A percentile compares a stretch with the other conserved stretches of the same genome.
phyloP scores from a whole-genome alignment of 805 yeast genomes.

The Cyberlindnera suaveolens region DNA sequence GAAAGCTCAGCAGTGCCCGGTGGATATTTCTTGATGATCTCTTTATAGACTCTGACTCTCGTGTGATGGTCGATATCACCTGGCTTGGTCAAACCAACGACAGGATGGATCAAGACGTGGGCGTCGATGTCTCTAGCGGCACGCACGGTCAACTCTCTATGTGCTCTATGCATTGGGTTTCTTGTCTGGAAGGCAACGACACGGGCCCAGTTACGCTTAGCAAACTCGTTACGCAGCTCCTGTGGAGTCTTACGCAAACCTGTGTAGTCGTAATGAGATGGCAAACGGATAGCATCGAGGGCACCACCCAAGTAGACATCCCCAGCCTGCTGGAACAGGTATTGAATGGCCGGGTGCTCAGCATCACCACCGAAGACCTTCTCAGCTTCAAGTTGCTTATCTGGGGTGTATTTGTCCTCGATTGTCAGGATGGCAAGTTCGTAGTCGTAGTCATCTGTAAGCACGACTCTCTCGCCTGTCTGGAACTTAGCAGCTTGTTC shows the following conservation, averaged over 20 bases:
- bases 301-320: slow-evolving; percentile 87
- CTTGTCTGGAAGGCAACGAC: slow-evolving; percentile 97
- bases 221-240: slow-evolving; percentile 81
- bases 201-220: slow-evolving; percentile 73
- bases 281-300: slow-evolving; percentile 75
- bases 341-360: slow-evolving; percentile 88
- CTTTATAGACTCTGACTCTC: slow-evolving; percentile 91
- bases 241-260: slow-evolving; percentile 86
- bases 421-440: slow-evolving; percentile 79
- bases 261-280: slow-evolving; percentile 86
- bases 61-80: slow-evolving; percentile 98
- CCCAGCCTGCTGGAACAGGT: slow-evolving; percentile 66
- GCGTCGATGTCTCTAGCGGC: slow-evolving; percentile 93
- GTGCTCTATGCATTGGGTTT: slow-evolving; percentile 99
- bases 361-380: slow-evolving; percentile 94
- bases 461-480: slow-evolving; percentile 58
- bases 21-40: slow-evolving; percentile 87
- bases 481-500: slow-evolving; percentile 36
- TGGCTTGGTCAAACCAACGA: slow-evolving; percentile 93
- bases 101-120: slow-evolving; percentile 89
- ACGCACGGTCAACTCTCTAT: slow-evolving; percentile 89
- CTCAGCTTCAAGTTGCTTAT: slow-evolving; percentile 74
- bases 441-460: slow-evolving; percentile 75
- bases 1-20: slow-evolving; percentile 89
- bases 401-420: slow-evolving; percentile 72